phyloP scores from a whole-genome alignment of 352 stramenopile genomes.

The Phytophthora constricta region DNA sequence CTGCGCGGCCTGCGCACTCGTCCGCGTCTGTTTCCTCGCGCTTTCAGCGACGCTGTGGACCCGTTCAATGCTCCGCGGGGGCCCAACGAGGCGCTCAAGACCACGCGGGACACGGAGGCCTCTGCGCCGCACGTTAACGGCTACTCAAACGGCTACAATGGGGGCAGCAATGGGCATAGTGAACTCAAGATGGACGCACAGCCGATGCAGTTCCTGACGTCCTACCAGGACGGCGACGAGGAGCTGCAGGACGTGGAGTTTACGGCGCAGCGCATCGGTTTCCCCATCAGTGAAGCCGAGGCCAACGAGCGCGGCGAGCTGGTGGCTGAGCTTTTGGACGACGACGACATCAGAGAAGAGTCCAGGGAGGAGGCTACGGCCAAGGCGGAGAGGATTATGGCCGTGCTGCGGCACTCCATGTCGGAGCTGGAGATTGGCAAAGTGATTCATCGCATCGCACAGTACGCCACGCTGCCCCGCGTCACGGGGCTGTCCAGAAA shows the following conservation, averaged over 20 bases:
- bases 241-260: constrained; percentile 61
- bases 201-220: constrained; percentile 35
- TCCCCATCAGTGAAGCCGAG: constrained; percentile 51
- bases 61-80: constrained; percentile 23
- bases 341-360: constrained; percentile 75
- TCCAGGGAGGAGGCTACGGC: constrained; percentile 60
- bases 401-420: constrained; percentile 83
- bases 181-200: constrained; percentile 5
- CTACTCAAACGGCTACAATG: constrained; percentile 26
- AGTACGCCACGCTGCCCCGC: constrained; percentile 81
- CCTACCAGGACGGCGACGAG: constrained; percentile 35
- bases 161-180: constrained; percentile 12
- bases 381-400: constrained; percentile 83
- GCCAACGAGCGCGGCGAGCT: constrained; percentile 48
- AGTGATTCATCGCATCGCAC: constrained; percentile 79
- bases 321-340: constrained; percentile 33
- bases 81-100: neutral
- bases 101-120: too few species aligned
- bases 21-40: constrained; percentile 43
- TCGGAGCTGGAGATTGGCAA: constrained; percentile 85
- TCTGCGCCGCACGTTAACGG: constrained; percentile 19
- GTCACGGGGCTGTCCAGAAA: constrained; percentile 78
- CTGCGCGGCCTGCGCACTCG: constrained; percentile 32
- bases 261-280: constrained; percentile 77
- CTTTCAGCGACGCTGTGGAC: constrained; percentile 53